phyloP scores from a whole-genome alignment of 768 basidiomycete genomes.

The Boletus reticulatus region DNA sequence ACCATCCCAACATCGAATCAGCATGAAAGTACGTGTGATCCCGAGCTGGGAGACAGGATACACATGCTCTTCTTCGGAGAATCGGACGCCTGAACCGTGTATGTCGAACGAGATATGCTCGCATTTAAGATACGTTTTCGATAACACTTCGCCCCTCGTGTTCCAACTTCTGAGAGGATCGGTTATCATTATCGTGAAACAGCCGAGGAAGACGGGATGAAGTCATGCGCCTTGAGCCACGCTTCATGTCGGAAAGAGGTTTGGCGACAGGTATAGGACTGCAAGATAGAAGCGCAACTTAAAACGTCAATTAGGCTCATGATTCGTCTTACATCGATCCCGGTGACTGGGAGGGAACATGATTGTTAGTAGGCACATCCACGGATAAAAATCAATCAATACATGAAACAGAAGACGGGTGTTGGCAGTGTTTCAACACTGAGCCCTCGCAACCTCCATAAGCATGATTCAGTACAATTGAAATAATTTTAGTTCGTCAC shows the following conservation, averaged over 20 bases:
- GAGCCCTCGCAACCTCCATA: not conserved
- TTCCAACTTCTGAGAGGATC: not conserved
- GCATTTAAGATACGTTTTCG: not conserved
- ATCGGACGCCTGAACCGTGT: not conserved
- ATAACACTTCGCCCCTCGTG: not conserved
- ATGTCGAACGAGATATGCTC: not conserved
- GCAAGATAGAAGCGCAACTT: not conserved
- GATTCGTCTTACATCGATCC: not conserved
- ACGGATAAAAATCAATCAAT: not conserved
- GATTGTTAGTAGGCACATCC: not conserved
- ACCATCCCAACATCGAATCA: not conserved
- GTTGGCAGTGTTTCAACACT: too few species aligned
- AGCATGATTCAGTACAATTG: too few species aligned
- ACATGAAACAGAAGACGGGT: not conserved
- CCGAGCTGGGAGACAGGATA: not conserved
- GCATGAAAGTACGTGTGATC: not conserved
- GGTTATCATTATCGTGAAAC: not conserved
- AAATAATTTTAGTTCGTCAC: not conserved
- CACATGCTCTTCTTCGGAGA: constrained; percentile 12
- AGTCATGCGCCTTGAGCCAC: not conserved
- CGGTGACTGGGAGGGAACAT: not conserved
- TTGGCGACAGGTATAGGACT: not conserved
- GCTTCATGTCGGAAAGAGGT: not conserved
- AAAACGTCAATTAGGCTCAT: not conserved
- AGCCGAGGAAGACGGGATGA: not conserved